Evolutionary conservation across 768 basidiomycete genomes (phyloP), one percentile per base, ranked within the genome.

Genomic region (Hygrocybe coccinea): DNA sequence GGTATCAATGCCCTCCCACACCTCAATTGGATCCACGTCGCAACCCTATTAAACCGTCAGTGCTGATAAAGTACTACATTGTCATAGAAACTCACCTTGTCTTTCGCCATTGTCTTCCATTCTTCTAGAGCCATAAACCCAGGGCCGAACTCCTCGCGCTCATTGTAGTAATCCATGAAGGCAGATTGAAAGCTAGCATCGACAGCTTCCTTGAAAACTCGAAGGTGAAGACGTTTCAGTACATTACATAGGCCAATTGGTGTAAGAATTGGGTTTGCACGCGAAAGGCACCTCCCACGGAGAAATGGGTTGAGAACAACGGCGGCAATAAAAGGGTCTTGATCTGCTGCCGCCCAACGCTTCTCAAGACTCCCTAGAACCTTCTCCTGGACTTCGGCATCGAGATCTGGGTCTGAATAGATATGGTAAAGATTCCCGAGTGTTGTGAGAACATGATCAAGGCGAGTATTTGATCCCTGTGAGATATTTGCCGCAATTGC

Each of bases 281-380:
- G 29, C 8, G 49, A 50, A 5, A 50, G 35, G 21, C 49, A 50
- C 33, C 21, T 29, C 21, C 49, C 49, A 15, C n/a, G 49, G 47
- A 61, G 62, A 33, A 65, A 58, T 5, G 64, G 68, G 55, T 71
- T 67, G 9, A 67, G 37, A 44, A 73, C 61, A 9, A 68, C 58
- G 9, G 68, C 60, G 8, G 64, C 61, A 52, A 72, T 65, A 48
- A 68, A 70, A 5, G 65, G 51, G 34, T 68, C 69, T 55, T 71
- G 67, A 54, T 72, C 69, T 35, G 58, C 36, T 29, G 65, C 62
- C 19, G 49, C 24, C 71, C 71, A 73, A 8, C 60, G 58, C 1
- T 25, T 47, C 45, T 73, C 67, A 11, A 69, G 54, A 39, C 58
- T 61, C 8, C 43, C 43, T 14, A 59, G 38, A 24, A 61, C 49